Conservation (phyloP, 306 rosid species). For the Rubus parviflorus region DNA sequence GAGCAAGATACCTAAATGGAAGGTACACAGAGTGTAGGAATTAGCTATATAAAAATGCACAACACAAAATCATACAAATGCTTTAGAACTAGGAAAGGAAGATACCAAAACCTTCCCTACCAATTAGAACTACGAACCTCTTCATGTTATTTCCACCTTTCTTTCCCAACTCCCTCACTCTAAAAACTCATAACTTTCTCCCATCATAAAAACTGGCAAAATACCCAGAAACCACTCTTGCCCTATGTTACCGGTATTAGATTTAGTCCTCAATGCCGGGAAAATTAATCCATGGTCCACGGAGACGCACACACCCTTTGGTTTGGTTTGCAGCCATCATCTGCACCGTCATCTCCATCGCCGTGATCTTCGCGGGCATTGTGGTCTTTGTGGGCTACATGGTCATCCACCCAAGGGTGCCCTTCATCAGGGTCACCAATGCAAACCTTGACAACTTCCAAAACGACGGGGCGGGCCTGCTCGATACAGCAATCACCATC, state of each 20-base stretch:
- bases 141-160: slow-evolving; percentile 18
- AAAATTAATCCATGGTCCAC: slow-evolving; percentile 13
- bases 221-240: slow-evolving; percentile 22
- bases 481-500: slow-evolving; percentile 51
- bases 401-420: slow-evolving; percentile 70
- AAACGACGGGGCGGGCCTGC: slow-evolving; percentile 46
- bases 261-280: slow-evolving; percentile 17
- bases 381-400: slow-evolving; percentile 56
- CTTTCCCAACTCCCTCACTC: slow-evolving; percentile 24
- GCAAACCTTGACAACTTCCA: slow-evolving; percentile 54
- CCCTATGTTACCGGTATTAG: slow-evolving; percentile 25
- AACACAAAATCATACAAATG: slow-evolving; percentile 22
- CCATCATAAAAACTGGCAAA: slow-evolving; percentile 29
- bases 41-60: background rate
- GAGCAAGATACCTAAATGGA: slow-evolving; percentile 30
- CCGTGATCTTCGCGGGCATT: slow-evolving; percentile 52
- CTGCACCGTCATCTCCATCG: slow-evolving; percentile 62
- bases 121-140: slow-evolving; percentile 42
- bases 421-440: slow-evolving; percentile 44
- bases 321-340: slow-evolving; percentile 64
- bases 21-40: background rate
- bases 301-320: slow-evolving; percentile 42
- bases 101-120: slow-evolving; percentile 89
- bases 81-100: slow-evolving; percentile 67
- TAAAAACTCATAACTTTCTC: slow-evolving; percentile 10